Evolutionary conservation across 176 grass and related monocot genomes (phyloP).

Genomic region (Bothriochloa decipiens): DNA sequence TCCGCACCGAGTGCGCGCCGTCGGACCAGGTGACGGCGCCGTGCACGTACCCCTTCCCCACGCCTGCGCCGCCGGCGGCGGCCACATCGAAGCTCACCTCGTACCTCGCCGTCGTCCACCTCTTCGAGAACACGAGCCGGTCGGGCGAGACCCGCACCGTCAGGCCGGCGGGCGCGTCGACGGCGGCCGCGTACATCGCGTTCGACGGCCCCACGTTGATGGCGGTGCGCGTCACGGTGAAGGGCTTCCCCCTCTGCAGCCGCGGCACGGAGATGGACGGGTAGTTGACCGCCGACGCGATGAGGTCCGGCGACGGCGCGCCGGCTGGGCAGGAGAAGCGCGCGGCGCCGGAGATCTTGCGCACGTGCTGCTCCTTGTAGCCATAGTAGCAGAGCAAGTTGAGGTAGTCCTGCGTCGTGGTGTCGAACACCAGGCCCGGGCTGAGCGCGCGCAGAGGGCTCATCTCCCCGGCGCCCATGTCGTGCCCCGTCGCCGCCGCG

Average conservation of each 20-base stretch:
- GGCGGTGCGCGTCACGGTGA: conserved; percentile 57
- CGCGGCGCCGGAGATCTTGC: conserved; percentile 56
- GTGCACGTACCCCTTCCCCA: conserved; percentile 61
- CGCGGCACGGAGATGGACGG: conserved; percentile 85
- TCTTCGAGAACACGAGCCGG: conserved; percentile 59
- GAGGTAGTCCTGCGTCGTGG: conserved; percentile 76
- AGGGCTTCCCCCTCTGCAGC: conserved; percentile 44
- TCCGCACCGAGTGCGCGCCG: conserved; percentile 77
- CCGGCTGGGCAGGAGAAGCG: conserved; percentile 55
- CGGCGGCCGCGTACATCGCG: conserved; percentile 56
- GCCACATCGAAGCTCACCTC: conserved; percentile 62
- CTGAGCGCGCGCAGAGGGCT: conserved; percentile 91
- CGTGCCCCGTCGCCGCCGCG: conserved; percentile 65
- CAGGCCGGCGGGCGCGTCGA: conserved; percentile 60
- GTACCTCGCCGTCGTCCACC: conserved; percentile 76
- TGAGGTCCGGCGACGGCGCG: conserved; percentile 65
- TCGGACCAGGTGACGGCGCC: conserved; percentile 86
- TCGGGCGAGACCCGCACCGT: conserved; percentile 67
- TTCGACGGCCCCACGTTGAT: conserved; percentile 84
- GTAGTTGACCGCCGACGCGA: conserved; percentile 78
- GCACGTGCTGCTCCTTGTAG: conserved; percentile 78
- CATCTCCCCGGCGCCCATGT: conserved; percentile 91
- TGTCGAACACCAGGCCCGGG: conserved; percentile 89
- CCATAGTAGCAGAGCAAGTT: conserved; percentile 88
- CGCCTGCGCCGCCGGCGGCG: conserved; percentile 28